Conservation (phyloP, 78 protist species). For the Creolimax fragrantissima region DNA sequence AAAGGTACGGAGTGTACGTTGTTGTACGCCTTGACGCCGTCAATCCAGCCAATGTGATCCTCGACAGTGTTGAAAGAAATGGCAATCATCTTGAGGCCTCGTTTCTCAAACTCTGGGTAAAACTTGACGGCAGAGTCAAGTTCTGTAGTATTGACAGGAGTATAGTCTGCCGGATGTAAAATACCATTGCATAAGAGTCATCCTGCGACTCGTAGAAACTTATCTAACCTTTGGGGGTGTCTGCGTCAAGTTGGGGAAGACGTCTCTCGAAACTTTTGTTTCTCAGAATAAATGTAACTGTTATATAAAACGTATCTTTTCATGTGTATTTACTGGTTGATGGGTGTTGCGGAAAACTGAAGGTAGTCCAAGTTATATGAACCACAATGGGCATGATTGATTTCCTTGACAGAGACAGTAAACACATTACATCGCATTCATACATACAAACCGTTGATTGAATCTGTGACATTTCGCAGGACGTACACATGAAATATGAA, state of each 20-base stretch:
- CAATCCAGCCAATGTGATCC: constrained; percentile 56
- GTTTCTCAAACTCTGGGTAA: constrained; percentile 40
- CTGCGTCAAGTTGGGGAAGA: constrained; percentile 47
- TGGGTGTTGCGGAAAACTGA: too few relatives aligned
- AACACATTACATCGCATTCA: too few relatives aligned
- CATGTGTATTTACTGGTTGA: too few relatives aligned
- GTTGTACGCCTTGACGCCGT: constrained; percentile 45
- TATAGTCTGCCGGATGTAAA: constrained; percentile 70
- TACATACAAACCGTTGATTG: too few relatives aligned
- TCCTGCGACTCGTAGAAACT: constrained; percentile 41
- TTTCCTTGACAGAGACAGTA: too few relatives aligned
- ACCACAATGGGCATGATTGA: too few relatives aligned
- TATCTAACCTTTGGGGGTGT: constrained; percentile 41
- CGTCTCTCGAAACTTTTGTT: too few relatives aligned
- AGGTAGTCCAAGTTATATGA: too few relatives aligned
- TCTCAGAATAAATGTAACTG: too few relatives aligned
- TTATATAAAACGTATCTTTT: too few relatives aligned
- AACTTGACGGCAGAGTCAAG: constrained; percentile 61
- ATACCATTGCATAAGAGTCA: constrained; percentile 47
- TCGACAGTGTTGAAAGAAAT: constrained; percentile 39
- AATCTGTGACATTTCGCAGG: too few relatives aligned
- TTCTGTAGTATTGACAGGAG: constrained; percentile 79
- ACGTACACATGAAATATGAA: too few relatives aligned
- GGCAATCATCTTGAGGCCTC: constrained; percentile 55
- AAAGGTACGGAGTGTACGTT: background rate